Conservation (phyloP, 495 filamentous ascomycete genomes). For the Penicillium cinerascens region DNA sequence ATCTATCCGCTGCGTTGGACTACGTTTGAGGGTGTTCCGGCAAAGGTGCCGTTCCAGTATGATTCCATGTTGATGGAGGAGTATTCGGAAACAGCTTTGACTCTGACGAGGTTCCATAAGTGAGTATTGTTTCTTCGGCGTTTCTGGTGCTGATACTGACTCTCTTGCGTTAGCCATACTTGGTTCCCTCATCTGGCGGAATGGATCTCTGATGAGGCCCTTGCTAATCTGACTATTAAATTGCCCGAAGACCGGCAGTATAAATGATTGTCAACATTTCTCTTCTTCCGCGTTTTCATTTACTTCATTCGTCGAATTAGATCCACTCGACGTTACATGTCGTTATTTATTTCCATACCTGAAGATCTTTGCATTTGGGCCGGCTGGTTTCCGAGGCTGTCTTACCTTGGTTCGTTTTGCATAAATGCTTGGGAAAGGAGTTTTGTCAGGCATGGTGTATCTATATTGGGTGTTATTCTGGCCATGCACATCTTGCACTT, state of each 20-base stretch:
- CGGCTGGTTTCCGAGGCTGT: neutral
- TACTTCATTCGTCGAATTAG: neutral
- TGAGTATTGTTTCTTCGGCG: slow-evolving; percentile 28
- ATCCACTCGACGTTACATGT: neutral
- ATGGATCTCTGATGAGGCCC: slow-evolving; percentile 31
- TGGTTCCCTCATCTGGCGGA: slow-evolving; percentile 29
- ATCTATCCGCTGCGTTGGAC: slow-evolving; percentile 54
- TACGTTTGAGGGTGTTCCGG: slow-evolving; percentile 57
- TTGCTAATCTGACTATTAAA: slow-evolving; percentile 10
- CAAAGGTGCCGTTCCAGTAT: slow-evolving; percentile 61
- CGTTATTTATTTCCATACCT: neutral
- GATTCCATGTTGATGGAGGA: slow-evolving; percentile 57
- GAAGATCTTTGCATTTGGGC: neutral
- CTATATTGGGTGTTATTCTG: neutral
- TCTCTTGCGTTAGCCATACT: slow-evolving; percentile 24
- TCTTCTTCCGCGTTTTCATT: neutral
- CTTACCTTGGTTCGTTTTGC: neutral
- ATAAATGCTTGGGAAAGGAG: neutral
- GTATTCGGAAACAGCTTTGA: slow-evolving; percentile 53
- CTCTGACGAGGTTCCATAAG: slow-evolving; percentile 49
- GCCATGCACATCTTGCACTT: no score
- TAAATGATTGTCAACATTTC: slow-evolving; percentile 16
- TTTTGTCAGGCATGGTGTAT: neutral
- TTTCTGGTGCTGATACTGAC: slow-evolving; percentile 7
- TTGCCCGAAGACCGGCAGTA: slow-evolving; percentile 22